A percentile compares a stretch with the other conserved stretches of the same genome.
These are phyloP conservation scores for Trypanosoma vivax DNA, from an alignment of 208 protist species.

Conservation along the genomic window DNA sequence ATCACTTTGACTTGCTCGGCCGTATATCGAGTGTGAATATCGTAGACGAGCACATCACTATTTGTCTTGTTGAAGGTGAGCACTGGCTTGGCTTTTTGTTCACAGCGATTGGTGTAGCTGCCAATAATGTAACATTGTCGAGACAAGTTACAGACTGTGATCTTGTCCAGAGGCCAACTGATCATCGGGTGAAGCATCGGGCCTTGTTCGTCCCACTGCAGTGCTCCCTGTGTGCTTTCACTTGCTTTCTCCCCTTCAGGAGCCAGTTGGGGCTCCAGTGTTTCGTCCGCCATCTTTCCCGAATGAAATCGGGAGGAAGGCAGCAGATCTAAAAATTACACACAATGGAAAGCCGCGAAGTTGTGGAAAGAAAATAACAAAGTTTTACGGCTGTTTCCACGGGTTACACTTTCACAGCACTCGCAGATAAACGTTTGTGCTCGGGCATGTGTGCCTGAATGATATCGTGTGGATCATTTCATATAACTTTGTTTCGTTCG, in stretches of 20 bases:
- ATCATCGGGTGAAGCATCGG: constrained; percentile 6
- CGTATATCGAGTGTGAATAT: constrained; percentile 4
- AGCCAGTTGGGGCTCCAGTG: not conserved
- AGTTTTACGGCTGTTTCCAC: no score
- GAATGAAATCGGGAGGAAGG: no score
- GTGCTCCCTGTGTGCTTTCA: no score
- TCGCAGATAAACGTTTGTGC: no score
- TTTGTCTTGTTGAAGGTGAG: constrained; percentile 15
- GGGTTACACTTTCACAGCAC: no score
- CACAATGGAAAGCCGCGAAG: no score
- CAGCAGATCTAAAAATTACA: no score
- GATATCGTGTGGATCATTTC: no score
- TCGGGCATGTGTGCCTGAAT: no score
- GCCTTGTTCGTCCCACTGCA: not conserved
- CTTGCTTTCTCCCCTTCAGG: not conserved
- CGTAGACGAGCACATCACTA: constrained; percentile 4
- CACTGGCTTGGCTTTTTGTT: constrained; percentile 3
- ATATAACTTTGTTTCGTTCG: no score
- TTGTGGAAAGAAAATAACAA: no score
- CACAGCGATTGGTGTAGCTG: constrained; percentile 16
- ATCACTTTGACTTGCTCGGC: constrained; percentile 28
- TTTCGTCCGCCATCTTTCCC: no score
- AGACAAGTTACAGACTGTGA: constrained; percentile 45
- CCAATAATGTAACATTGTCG: constrained; percentile 52
- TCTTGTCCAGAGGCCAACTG: constrained; percentile 25